Evolutionary conservation across 2,329 filamentous ascomycete species (phyloP).

Genomic region (Periconia digitata): DNA sequence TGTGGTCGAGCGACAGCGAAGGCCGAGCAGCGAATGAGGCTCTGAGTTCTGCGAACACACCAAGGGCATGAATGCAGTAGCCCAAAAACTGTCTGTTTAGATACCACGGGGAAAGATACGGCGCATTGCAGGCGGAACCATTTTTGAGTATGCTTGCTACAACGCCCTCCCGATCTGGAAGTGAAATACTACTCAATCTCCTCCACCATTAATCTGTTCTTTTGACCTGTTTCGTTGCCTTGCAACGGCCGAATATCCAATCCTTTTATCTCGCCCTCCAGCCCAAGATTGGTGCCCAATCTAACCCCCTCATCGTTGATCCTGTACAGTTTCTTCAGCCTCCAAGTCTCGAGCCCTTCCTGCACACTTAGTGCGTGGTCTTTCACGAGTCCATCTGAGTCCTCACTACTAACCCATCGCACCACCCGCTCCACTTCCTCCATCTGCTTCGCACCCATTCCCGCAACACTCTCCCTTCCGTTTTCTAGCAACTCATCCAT

Average conservation of each 20-base stretch:
- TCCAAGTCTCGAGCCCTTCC: constrained; percentile 67
- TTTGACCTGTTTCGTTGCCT: constrained; percentile 30
- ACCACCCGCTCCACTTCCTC: constrained; percentile 65
- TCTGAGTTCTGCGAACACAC: not conserved
- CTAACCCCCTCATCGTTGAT: constrained; percentile 26
- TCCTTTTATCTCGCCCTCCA: constrained; percentile 48
- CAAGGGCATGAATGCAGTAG: not conserved
- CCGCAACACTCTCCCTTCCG: constrained; percentile 47
- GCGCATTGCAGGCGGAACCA: constrained; percentile 10
- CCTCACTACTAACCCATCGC: constrained; percentile 64
- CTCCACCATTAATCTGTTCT: constrained; percentile 51
- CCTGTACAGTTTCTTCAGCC: constrained; percentile 55
- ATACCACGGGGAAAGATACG: constrained; percentile 15
- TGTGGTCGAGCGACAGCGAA: not conserved
- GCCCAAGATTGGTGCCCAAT: constrained; percentile 27
- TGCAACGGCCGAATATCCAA: constrained; percentile 44
- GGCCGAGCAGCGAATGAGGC: not conserved
- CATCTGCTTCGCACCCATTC: constrained; percentile 57
- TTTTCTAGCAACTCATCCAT: constrained; percentile 55
- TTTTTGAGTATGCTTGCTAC: not conserved
- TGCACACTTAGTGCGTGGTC: constrained; percentile 68
- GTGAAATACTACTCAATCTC: constrained; percentile 57
- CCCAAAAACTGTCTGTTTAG: constrained; percentile 10
- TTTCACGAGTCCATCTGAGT: constrained; percentile 68
- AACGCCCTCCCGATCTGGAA: not conserved